Evolutionary conservation across 2,329 filamentous ascomycete genomes (phyloP), one percentile per base, ranked within the genome.

Genomic region (Claviceps sp.): DNA sequence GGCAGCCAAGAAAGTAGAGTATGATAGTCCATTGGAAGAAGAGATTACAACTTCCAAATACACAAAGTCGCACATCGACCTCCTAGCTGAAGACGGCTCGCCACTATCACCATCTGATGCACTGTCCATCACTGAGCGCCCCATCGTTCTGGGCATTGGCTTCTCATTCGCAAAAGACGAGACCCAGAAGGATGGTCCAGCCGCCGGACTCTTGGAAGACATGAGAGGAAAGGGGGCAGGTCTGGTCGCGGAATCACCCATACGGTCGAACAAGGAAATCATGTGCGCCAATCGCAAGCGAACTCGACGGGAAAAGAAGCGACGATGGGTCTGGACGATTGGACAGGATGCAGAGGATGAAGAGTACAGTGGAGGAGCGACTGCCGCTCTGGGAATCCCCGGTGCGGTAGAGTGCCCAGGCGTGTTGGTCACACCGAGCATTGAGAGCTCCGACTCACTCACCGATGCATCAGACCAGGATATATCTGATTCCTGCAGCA

Each of bases 241-340:
- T 2, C 62, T 78, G 47, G 67, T 59, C 7, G 63, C 72, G 0
- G 68, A 68, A 20, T 71, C 70, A 2, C 69, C 71, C 1, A 55
- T 68, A 1, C 69, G 66, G 1, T 71, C 74, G 0, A 26, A 38
- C 20, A 40, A n/a, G 39, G 66, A 67, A 0, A 72, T 66, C 1
- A 58, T 65, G 4, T 68, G 66, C 1, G 73, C 73, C 2, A 67
- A 77, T 47, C 71, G 73, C n/a, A 81, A 79, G 61, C 69, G 73
- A 9, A 79, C 73, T 54, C 62, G 67, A 36, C 71, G 69, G 60
- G 80, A 83, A 57, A 82, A 80, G 71, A 81, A 77, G 64, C 69
- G 79, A 13, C 75, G 75, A 44, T 83, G 80, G 80, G 76, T 80
- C 38, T 83, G 80, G 80, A 83, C 80, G 1, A 82, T 84, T 45